Evolutionary conservation across 1,139 yeast genomes (phyloP), one percentile per base, ranked within the genome.

Genomic region (Hemisphaericaspora xylofermentans): DNA sequence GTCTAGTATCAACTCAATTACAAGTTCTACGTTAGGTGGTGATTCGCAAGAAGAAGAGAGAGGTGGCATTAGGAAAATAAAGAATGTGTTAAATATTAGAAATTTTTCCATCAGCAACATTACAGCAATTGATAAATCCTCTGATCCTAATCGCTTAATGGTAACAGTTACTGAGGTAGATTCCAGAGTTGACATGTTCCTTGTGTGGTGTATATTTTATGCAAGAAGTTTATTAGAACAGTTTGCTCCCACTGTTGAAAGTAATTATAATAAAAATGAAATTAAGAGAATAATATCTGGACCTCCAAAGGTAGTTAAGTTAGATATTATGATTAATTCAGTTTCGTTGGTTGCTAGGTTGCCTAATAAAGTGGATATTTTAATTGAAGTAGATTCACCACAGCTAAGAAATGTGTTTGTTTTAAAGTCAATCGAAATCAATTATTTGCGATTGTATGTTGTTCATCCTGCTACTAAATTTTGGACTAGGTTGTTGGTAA

Each of bases 391-490:
- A 4, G 78, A 74, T 44, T 54, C 62, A 2, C 52, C 78, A 8
- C 53, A 54, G 9, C 47, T 71, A 15, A 47, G 56, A 16, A 63
- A 67, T 38, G 57, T 61, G 2, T 53, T 65, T 21, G 59, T 53
- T 3, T 52, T 64, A 25, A 69, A 60, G 29, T 44, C 57, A 4
- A 49, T 68, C 6, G 54, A 57, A 14, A 60, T 76, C 16, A 62
- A 63, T 35, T 68, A 65, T 39, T 54, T 68, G 22, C 60, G 84
- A 33, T 56, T 80, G 36, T 81, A 76, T 51, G 78, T 80, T 8
- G 62, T 68, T 12, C 82, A 80, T 41, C 86, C 87, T 0, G 65
- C 71, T 2, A 74, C 81, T 4, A 66, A 67, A 22, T 56, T 69
- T 14, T 73, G 78, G 78, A 52, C 74, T 0, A 54, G 76, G 35